A percentile compares a stretch with the other conserved stretches of the same genome.
These are phyloP conservation scores for Debaryomyces fabryi DNA, from an alignment of 1,139 yeast species.

Conservation along the genomic window DNA sequence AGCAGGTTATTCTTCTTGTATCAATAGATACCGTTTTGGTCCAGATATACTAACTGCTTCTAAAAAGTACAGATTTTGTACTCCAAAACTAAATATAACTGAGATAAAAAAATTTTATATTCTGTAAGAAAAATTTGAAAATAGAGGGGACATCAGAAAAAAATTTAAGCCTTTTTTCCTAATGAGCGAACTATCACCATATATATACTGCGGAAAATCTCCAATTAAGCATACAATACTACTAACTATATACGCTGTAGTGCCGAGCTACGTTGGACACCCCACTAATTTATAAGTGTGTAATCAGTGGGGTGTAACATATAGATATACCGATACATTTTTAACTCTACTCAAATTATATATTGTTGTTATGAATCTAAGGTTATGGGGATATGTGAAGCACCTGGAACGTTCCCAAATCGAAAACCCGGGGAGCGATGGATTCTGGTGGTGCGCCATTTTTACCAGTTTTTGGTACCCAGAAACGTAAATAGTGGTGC, in stretches of 20 bases:
- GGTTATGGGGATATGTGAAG: background rate
- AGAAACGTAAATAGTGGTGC: background rate
- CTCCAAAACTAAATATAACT: background rate
- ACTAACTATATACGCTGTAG: background rate
- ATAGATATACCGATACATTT: background rate
- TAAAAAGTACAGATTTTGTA: background rate
- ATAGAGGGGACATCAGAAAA: slow-evolving; percentile 6
- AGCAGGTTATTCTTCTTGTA: background rate
- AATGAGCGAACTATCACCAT: slow-evolving; percentile 2
- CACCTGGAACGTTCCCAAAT: background rate
- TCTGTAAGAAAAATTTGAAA: background rate
- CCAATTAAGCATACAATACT: background rate
- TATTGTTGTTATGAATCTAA: background rate
- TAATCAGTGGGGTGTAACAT: background rate
- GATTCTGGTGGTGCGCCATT: background rate
- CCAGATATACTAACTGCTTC: background rate
- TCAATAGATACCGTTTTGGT: background rate
- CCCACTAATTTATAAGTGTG: background rate
- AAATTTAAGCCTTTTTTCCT: slow-evolving; percentile 4
- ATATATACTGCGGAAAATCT: slow-evolving; percentile 1
- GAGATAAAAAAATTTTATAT: slow-evolving; percentile 2
- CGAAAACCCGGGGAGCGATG: background rate
- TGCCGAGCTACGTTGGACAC: background rate
- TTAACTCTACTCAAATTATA: background rate
- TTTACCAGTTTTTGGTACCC: background rate